These are phyloP conservation scores for Beverwykella pulmonaria DNA, from an alignment of 495 filamentous ascomycete genomes.

Conservation along the genomic window DNA sequence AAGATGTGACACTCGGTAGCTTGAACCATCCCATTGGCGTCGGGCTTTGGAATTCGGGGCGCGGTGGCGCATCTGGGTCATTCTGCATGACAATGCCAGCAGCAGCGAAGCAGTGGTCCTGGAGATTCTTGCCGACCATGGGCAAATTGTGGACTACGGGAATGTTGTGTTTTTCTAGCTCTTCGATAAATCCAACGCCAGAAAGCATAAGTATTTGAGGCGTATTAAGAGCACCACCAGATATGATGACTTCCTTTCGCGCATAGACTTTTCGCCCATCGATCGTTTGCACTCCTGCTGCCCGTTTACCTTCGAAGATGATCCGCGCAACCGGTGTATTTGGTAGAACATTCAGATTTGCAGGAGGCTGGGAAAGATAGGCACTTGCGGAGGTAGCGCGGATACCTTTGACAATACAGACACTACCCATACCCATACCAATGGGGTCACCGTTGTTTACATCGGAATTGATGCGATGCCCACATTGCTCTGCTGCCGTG, in stretches of 20 bases:
- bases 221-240: constrained; percentile 62
- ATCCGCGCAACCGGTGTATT: constrained; percentile 17
- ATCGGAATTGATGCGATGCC: constrained; percentile 38
- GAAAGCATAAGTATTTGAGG: constrained; percentile 65
- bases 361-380: constrained; percentile 48
- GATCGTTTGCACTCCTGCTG: constrained; percentile 11
- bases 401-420: constrained; percentile 52
- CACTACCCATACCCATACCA: constrained; percentile 47
- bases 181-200: constrained; percentile 58
- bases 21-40: constrained; percentile 22
- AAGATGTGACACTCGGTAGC: not conserved
- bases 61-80: constrained; percentile 38
- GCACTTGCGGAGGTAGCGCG: constrained; percentile 56
- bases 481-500: not conserved
- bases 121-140: constrained; percentile 67
- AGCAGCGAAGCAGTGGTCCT: constrained; percentile 59
- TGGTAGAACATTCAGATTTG: constrained; percentile 54
- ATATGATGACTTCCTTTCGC: constrained; percentile 62
- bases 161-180: constrained; percentile 55
- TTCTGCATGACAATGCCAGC: constrained; percentile 8
- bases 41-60: constrained; percentile 3
- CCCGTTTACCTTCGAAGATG: constrained; percentile 17
- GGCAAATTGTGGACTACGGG: constrained; percentile 56
- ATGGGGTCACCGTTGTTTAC: constrained; percentile 2
- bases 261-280: constrained; percentile 8